Base-by-base conservation (phyloP, 345 rosid genomes). In the Eucalyptus microcorys region DNA sequence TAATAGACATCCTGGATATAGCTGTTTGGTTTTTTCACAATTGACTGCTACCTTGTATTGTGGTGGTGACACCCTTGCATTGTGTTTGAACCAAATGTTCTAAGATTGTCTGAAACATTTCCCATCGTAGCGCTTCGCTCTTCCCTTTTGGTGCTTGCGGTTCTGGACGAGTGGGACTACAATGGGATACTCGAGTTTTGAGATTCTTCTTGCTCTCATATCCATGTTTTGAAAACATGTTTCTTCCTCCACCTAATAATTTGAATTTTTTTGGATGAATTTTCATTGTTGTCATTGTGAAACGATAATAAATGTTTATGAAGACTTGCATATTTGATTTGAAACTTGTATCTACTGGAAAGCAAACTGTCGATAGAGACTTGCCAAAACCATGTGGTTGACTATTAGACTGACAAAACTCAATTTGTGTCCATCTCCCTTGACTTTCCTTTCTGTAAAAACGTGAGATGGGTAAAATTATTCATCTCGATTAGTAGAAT, bases 61-160 rank as follows among this genome's bases (percentile, higher is more conserved):
- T 7, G 10, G 76, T 7, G 76, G 37, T 4, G 10, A 64, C 76
- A n/a, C 37, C 37, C 76, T 14, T 2, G 76, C 37, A 5, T 64
- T 0, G 76, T n/a, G 16, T 2, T n/a, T n/a, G 6, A 14, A n/a
- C 37, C 37, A n/a, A 0, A 7, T 64, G 40, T 64, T 14, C 40
- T n/a, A 64, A n/a, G 57, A 1, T 19, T n/a, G 16, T 17, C 17
- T 16, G 10, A n/a, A n/a, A n/a, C 19, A 13, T 64, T 64, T 14
- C 37, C 17, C 34, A 64, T 14, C 10, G 19, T 7, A 6, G 19
- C 9, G 71, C 71, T 64, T 64, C 17, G 19, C 37, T n/a, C 37
- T 64, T 14, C 76, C 76, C 37, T 64, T n/a, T 14, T 61, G 8
- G 76, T 17, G 5, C 76, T 15, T 7, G 76, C 76, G 37, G 68